Base-by-base conservation (phyloP, 306 rosid genomes). In the Pterocarpus macrocarpus region DNA sequence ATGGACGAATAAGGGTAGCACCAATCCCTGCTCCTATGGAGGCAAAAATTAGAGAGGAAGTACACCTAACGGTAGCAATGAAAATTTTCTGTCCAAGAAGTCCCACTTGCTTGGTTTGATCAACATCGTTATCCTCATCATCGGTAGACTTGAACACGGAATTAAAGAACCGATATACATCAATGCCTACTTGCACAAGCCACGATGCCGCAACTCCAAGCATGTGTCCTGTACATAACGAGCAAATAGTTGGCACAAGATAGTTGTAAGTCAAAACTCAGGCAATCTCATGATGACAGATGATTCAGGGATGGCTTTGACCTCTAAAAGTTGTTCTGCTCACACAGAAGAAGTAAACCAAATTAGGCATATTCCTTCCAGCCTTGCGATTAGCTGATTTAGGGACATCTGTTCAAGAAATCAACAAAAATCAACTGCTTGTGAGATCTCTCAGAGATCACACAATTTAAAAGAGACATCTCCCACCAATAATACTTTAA, bases 201-300 rank as follows among this genome's bases (percentile, higher is more conserved):
- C 98, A 92, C 14, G 98, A 91, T 32, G 98, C 97, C 57, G 95
- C 95, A 75, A 90, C 91, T 71, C 95, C 98, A 41, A 95, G 91
- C 80, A 90, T 85, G 77, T 95, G 97, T n/a, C 97, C 97, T 95
- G 91, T 14, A 47, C 38, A 73, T 32, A 45, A 41, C 52, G n/a
- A 77, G 64, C 30, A 76, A 17, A 83, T 35, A 72, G 61, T 70
- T 63, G 38, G 67, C 56, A 75, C 22, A 78, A 64, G 10, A 67
- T 15, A 79, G 44, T 74, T 81, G 66, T 55, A 73, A 80, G 70
- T 62, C 53, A 62, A 85, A 72, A 83, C 79, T 49, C 34, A 8
- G 63, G 57, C 64, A 69, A 82, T 55, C 58, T 80, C 57, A 61
- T 55, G 36, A 73, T 41, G 57, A 5, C 2, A 47, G 45, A 32